Evolutionary conservation across 176 grass and related monocot species (phyloP).

Genomic region (Lolium perenne): DNA sequence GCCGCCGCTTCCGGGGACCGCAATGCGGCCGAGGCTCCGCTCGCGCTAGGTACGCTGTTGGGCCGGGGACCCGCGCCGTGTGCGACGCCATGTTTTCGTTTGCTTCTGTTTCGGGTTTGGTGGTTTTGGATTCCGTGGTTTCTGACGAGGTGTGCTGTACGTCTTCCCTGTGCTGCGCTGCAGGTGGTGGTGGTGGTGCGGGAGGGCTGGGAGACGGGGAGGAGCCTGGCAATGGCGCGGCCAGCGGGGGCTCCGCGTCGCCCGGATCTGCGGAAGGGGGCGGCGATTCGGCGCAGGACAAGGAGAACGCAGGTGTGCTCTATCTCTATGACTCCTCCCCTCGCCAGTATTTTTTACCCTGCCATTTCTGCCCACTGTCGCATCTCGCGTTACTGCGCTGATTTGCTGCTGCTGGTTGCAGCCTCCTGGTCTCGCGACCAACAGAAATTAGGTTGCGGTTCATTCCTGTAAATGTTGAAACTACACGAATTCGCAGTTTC

Average conservation of each 20-base stretch:
- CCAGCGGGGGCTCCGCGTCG: conserved; percentile 13
- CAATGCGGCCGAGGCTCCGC: conserved; percentile 7
- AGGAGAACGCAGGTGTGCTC: conserved; percentile 19
- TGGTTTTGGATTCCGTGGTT: not conserved
- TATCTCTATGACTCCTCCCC: not conserved
- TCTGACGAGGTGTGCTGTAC: not conserved
- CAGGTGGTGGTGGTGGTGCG: not conserved
- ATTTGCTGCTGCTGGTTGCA: not conserved
- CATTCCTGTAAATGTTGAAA: not conserved
- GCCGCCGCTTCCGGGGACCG: not conserved
- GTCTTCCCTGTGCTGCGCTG: not conserved
- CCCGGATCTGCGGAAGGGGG: conserved; percentile 45
- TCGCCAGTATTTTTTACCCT: not conserved
- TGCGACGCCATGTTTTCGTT: no score
- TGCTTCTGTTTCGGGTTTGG: no score
- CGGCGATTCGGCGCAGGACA: not conserved
- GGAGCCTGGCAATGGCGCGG: not conserved
- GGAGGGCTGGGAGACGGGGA: conserved; percentile 20
- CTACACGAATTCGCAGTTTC: not conserved
- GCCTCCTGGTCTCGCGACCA: not conserved
- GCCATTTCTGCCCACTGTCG: not conserved
- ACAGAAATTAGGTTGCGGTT: not conserved
- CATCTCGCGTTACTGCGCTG: not conserved
- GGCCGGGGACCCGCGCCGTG: no score
- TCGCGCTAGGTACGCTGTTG: conserved; percentile 17